Evolutionary conservation across 2,329 filamentous ascomycete species (phyloP).

Genomic region (Fonsecaea pedrosoi): DNA sequence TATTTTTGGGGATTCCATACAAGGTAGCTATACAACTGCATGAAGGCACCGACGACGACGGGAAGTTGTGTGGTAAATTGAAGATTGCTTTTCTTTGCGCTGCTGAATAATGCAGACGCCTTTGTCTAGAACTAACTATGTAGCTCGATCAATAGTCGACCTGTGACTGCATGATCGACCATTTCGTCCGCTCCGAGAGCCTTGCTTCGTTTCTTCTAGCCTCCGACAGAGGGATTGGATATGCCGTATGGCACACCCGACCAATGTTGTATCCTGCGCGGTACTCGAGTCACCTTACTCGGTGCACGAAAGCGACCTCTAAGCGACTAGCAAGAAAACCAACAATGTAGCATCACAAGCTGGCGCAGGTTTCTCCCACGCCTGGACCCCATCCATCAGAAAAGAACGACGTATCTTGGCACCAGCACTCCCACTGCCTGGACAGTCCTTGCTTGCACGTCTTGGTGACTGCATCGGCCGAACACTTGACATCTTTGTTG

Average conservation of each 20-base stretch:
- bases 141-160: background rate
- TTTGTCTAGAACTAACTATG: background rate
- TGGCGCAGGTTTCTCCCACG: background rate
- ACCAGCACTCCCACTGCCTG: constrained; percentile 7
- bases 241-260: background rate
- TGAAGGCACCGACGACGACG: background rate
- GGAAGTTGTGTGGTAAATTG: background rate
- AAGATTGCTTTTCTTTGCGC: background rate
- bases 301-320: background rate
- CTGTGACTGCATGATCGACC: background rate
- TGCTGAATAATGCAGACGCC: background rate
- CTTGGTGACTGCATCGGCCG: background rate
- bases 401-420: background rate
- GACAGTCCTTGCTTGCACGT: constrained; percentile 3
- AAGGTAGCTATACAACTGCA: background rate
- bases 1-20: background rate
- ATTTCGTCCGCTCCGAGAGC: background rate
- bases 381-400: background rate
- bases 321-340: background rate
- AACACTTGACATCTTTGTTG: constrained; percentile 2
- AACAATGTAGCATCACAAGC: background rate
- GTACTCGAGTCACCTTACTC: background rate
- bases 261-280: background rate
- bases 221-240: background rate
- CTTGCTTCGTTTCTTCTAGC: background rate